These are phyloP conservation scores for Ormosia semicastrata DNA, from an alignment of 306 rosid genomes.

Conservation along the genomic window DNA sequence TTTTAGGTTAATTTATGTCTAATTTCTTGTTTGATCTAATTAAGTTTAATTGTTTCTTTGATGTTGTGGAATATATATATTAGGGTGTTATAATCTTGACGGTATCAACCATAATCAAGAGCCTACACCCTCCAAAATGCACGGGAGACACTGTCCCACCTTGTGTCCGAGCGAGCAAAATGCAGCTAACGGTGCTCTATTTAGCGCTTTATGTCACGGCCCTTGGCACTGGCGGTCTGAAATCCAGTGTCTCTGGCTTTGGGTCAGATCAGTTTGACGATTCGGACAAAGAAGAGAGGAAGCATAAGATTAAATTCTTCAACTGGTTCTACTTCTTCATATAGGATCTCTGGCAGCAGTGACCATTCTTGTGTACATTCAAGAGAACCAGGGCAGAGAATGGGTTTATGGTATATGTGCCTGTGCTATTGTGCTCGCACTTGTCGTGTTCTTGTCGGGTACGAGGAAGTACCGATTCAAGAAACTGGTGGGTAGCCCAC, in stretches of 20 bases:
- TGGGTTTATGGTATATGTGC: slow-evolving; percentile 95
- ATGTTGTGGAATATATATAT: background rate
- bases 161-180: slow-evolving; percentile 50
- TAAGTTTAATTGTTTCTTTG: background rate
- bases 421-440: slow-evolving; percentile 45
- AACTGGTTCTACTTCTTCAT: slow-evolving; percentile 90
- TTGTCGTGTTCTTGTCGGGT: slow-evolving; percentile 59
- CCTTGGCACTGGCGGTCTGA: slow-evolving; percentile 83
- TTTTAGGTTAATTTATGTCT: background rate
- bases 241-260: slow-evolving; percentile 83
- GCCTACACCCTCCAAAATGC: slow-evolving; percentile 85
- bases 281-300: slow-evolving; percentile 45
- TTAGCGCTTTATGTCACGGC: slow-evolving; percentile 70
- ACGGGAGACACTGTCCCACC: background rate
- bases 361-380: slow-evolving; percentile 70
- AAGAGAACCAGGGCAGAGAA: slow-evolving; percentile 65
- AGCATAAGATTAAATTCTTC: slow-evolving; percentile 62
- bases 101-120: slow-evolving; percentile 72
- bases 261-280: slow-evolving; percentile 93
- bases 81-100: slow-evolving; percentile 86
- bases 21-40: background rate
- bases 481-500: slow-evolving; percentile 76
- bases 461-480: slow-evolving; percentile 70
- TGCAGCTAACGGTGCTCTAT: slow-evolving; percentile 55
- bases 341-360: slow-evolving; percentile 70